Evolutionary conservation across 176 grass and related monocot species (phyloP).

Genomic region (Oryza brachyantha): DNA sequence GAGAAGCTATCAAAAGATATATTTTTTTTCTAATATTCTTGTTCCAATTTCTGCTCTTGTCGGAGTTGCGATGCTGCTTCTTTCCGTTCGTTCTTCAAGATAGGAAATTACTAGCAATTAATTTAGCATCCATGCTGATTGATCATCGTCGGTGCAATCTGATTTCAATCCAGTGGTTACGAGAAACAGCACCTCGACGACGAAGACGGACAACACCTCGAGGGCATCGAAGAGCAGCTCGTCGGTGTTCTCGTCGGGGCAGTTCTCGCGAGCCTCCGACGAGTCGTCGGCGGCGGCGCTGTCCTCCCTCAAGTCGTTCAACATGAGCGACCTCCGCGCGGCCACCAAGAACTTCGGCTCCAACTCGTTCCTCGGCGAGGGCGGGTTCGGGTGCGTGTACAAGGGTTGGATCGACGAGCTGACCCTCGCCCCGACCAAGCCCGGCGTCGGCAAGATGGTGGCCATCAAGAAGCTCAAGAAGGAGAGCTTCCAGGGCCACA

Average conservation of each 20-base stretch:
- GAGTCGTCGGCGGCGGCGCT: neutral
- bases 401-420: conserved; percentile 91
- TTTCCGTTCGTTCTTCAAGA: neutral
- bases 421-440: conserved; percentile 54
- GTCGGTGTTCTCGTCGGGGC: conserved; percentile 7
- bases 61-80: neutral
- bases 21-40: too few relatives aligned
- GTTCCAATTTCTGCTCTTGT: neutral
- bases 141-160: neutral
- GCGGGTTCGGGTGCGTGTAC: conserved; percentile 87
- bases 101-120: too few relatives aligned
- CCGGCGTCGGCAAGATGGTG: conserved; percentile 59
- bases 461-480: conserved; percentile 89
- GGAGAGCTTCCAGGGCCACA: conserved; percentile 88
- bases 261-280: neutral
- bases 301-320: conserved; percentile 53
- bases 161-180: conserved; percentile 47
- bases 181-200: conserved; percentile 27
- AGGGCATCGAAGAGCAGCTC: conserved; percentile 21
- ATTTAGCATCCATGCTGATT: neutral
- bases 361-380: conserved; percentile 64
- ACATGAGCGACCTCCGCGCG: conserved; percentile 55
- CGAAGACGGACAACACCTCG: conserved; percentile 22
- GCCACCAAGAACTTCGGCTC: conserved; percentile 82
- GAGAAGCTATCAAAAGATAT: neutral